Percentiles rank a stretch among this genome's conserved stretches.
Evolutionary conservation across 768 basidiomycete species (phyloP).

Genomic region (Tylopilus rubrobrunneus): DNA sequence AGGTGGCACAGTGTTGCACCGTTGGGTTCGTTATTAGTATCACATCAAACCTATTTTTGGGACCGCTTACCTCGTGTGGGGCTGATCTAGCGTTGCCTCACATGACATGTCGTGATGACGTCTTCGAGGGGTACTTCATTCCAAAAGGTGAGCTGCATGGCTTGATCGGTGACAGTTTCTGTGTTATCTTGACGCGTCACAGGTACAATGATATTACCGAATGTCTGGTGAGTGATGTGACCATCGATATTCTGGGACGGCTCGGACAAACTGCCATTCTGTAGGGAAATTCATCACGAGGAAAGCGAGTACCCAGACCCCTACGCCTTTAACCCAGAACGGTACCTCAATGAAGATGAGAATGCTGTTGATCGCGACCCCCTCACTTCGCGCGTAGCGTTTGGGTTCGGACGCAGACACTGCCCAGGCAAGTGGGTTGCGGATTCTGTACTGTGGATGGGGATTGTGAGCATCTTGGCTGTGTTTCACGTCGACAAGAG

Average conservation of each 20-base stretch:
- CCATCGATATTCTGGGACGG: not conserved
- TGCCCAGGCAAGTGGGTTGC: constrained; percentile 32
- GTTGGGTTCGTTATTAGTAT: constrained; percentile 19
- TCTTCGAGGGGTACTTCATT: constrained; percentile 40
- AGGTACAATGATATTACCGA: constrained; percentile 27
- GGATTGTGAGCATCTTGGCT: constrained; percentile 27
- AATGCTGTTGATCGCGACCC: constrained; percentile 21
- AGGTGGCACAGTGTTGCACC: constrained; percentile 32
- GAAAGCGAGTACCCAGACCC: constrained; percentile 28
- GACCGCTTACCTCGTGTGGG: constrained; percentile 4
- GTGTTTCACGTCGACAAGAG: constrained; percentile 19
- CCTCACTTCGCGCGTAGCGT: constrained; percentile 24
- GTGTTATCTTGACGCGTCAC: constrained; percentile 2
- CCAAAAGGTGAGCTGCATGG: constrained; percentile 30
- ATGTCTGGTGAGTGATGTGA: constrained; percentile 23
- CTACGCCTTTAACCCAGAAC: constrained; percentile 25
- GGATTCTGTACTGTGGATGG: constrained; percentile 30
- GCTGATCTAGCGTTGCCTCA: constrained; percentile 24
- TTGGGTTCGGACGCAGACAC: constrained; percentile 31
- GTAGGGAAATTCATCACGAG: constrained; percentile 30
- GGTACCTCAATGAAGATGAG: constrained; percentile 24
- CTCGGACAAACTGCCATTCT: not conserved
- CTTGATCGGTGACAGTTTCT: not conserved
- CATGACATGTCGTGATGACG: constrained; percentile 36
- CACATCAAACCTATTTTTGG: not conserved